Evolutionary conservation across 2,329 filamentous ascomycete species (phyloP).

Genomic region (Aspergillus costaricaensis): DNA sequence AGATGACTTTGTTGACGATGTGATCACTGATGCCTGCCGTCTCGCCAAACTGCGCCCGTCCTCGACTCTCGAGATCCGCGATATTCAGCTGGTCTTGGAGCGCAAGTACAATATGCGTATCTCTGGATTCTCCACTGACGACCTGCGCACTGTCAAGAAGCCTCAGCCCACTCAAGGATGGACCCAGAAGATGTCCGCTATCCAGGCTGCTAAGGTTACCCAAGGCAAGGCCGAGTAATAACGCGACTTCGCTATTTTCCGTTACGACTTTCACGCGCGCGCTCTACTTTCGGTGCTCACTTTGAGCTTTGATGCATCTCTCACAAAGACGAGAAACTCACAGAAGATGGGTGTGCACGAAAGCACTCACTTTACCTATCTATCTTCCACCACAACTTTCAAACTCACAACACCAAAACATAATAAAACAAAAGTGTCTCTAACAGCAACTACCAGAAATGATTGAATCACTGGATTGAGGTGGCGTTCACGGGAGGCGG

Average conservation of each 20-base stretch:
- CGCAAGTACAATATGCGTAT: conserved; percentile 88
- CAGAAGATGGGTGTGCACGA: neutral
- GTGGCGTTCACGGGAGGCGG: too few relatives aligned
- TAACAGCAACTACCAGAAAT: too few relatives aligned
- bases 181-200: conserved; percentile 96
- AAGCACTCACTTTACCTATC: neutral
- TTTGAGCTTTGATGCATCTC: too few relatives aligned
- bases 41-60: conserved; percentile 91
- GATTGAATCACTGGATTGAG: too few relatives aligned
- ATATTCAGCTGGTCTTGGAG: conserved; percentile 80
- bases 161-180: conserved; percentile 84
- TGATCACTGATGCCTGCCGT: conserved; percentile 82
- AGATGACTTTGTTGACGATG: conserved; percentile 91
- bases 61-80: conserved; percentile 84
- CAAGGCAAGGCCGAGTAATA: conserved; percentile 45
- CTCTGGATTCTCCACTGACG: conserved; percentile 90
- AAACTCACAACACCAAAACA: too few relatives aligned
- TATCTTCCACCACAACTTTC: too few relatives aligned
- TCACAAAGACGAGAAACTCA: neutral
- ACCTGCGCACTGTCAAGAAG: conserved; percentile 91
- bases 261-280: neutral
- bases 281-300: neutral
- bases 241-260: neutral
- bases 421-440: too few relatives aligned
- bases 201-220: conserved; percentile 83